Base-by-base conservation (phyloP, 108 stramenopile genomes). In the Parmales sp. region DNA sequence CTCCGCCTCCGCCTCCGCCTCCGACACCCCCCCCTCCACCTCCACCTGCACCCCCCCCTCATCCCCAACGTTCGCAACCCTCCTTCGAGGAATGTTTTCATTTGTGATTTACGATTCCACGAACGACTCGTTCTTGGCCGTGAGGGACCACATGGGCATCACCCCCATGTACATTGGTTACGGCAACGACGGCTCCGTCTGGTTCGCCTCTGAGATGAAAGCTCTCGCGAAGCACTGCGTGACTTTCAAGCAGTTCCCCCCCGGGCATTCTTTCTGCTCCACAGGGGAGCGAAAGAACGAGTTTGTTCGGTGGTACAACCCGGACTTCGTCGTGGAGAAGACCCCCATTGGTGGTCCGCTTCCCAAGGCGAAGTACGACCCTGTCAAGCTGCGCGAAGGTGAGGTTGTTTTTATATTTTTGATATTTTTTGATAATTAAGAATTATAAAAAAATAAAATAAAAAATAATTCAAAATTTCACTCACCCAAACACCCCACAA, bases 61-160 rank as follows among this genome's bases (percentile, higher is more conserved):
- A n/a, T 74, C 85, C 2, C 22, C 76, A n/a, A 82, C 88, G 18
- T 74, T 94, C 68, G 74, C 86, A 48, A 72, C 78, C 54, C 51
- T 78, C 43, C 74, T 98, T 1, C 78, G 93, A 26, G 97, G 97
- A 8, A 98, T 98, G 97, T 98, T 98, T 69, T 87, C 88, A 63
- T 93, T 98, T 43, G 91, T 95, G 65, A 72, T 96, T 39, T 95
- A 95, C 77, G 97, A 96, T 74, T 76, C 79, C 44, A 60, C 66
- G 19, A 82, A 79, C 19, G 92, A 95, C 75, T 78, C 85, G 36
- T 95, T 86, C 80, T 80, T 94, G 65, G 86, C 90, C 37, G 89
- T 76, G 48, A 86, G 97, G 39, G 97, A 98, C 79, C 95, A 98
- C 74, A 86, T 98, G 16, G 97, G 97, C 23, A 98, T 95, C 75